Conservation (phyloP, 345 rosid species). For the Rhodamnia rubescens region DNA sequence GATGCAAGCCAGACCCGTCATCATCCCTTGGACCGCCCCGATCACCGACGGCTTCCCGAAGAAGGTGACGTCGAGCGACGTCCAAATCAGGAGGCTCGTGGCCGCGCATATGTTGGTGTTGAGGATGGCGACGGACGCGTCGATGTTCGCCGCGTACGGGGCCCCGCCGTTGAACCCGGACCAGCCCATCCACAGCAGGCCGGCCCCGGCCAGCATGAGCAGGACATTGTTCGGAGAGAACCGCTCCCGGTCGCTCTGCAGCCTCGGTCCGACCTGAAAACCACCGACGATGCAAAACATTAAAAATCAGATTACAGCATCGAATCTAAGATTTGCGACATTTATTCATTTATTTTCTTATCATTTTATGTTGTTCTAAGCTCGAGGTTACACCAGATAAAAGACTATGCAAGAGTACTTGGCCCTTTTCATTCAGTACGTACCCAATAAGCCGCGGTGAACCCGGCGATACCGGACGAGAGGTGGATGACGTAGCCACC, state of each 20-base stretch:
- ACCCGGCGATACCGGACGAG: slow-evolving; percentile 63
- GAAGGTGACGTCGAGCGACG: slow-evolving; percentile 67
- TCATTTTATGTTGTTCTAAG: neutral
- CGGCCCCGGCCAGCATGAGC: slow-evolving; percentile 92
- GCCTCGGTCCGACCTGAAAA: slow-evolving; percentile 81
- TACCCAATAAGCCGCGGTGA: slow-evolving; percentile 83
- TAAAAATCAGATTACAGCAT: neutral
- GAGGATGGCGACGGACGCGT: slow-evolving; percentile 55
- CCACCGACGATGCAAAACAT: no score
- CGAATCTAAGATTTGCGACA: neutral
- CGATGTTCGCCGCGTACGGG: slow-evolving; percentile 75
- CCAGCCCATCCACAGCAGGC: slow-evolving; percentile 96
- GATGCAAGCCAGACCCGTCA: slow-evolving; percentile 79
- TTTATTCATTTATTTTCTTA: neutral
- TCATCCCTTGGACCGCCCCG: slow-evolving; percentile 94
- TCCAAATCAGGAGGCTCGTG: slow-evolving; percentile 90
- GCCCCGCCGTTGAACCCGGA: slow-evolving; percentile 97
- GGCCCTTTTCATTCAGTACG: neutral
- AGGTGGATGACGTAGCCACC: slow-evolving; percentile 82
- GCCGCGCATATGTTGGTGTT: slow-evolving; percentile 87
- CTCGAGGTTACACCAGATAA: neutral
- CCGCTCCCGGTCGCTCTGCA: slow-evolving; percentile 68
- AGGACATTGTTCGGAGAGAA: slow-evolving; percentile 90
- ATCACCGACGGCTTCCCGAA: slow-evolving; percentile 90
- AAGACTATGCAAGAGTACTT: neutral